Evolutionary conservation across 805 yeast genomes (phyloP).

Genomic region (Lipomyces starkeyi): DNA sequence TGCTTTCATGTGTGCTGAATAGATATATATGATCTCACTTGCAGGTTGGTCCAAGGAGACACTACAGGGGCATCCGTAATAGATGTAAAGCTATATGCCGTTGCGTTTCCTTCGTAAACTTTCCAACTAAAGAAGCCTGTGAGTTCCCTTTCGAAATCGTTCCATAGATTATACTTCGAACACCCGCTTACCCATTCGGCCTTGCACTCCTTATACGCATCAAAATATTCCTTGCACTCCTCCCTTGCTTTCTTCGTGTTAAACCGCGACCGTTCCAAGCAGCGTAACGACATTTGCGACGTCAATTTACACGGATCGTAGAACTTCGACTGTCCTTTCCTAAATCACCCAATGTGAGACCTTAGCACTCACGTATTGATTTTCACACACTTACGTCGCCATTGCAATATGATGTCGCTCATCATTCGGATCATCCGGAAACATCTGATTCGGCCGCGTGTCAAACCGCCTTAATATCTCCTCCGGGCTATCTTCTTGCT

Average conservation of each 20-base stretch:
- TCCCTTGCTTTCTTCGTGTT: slow-evolving; percentile 56
- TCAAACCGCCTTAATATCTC: slow-evolving; percentile 26
- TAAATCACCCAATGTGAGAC: slow-evolving; percentile 6
- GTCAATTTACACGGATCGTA: slow-evolving; percentile 95
- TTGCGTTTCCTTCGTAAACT: not conserved
- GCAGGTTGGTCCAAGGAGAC: not conserved
- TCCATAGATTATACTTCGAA: not conserved
- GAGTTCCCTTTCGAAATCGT: not conserved
- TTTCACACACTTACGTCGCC: slow-evolving; percentile 48
- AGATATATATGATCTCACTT: not conserved
- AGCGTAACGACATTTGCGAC: slow-evolving; percentile 81
- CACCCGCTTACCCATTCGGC: slow-evolving; percentile 63
- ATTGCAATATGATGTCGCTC: slow-evolving; percentile 71
- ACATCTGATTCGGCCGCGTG: slow-evolving; percentile 55
- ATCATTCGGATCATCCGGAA: slow-evolving; percentile 87
- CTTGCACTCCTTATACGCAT: slow-evolving; percentile 91
- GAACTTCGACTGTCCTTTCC: slow-evolving; percentile 78
- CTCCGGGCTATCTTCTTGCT: slow-evolving; percentile 17
- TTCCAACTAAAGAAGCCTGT: not conserved
- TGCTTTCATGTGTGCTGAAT: not conserved
- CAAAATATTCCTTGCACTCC: slow-evolving; percentile 79
- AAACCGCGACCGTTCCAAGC: slow-evolving; percentile 78
- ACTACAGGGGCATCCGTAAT: too few species aligned
- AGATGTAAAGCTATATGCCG: not conserved
- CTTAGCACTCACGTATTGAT: not conserved